Evolutionary conservation across 2,329 filamentous ascomycete genomes (phyloP).

Genomic region (Uncinocarpus reesii): DNA sequence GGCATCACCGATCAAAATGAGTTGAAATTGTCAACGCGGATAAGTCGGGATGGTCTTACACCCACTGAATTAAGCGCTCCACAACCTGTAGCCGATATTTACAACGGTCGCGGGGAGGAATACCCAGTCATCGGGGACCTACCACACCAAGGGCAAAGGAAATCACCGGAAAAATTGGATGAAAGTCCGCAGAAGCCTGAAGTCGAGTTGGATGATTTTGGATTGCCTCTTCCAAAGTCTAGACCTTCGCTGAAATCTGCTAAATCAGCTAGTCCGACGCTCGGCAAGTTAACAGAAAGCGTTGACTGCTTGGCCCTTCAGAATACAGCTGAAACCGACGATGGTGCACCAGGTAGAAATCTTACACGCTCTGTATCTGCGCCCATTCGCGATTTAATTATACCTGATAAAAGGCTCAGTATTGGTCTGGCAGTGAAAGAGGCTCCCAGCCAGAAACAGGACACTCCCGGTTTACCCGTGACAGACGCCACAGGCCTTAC

Average conservation of each 20-base stretch:
- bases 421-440: not conserved
- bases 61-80: not conserved
- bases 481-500: not conserved
- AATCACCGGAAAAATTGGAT: conserved; percentile 1
- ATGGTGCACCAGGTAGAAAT: not conserved
- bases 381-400: not conserved
- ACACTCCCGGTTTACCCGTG: not conserved
- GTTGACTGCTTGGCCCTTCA: not conserved
- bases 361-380: conserved; percentile 13
- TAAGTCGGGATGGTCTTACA: not conserved
- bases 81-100: conserved; percentile 7
- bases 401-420: not conserved
- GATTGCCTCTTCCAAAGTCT: conserved; percentile 11
- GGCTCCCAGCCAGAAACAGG: not conserved
- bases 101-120: not conserved
- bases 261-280: not conserved
- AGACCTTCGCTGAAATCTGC: conserved; percentile 1
- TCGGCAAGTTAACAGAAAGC: not conserved
- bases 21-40: not conserved
- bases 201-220: conserved; percentile 16
- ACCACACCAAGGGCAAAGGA: not conserved
- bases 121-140: not conserved
- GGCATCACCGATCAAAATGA: not conserved
- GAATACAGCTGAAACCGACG: not conserved
- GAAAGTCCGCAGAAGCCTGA: not conserved